Evolutionary conservation across 176 grass and related monocot genomes (phyloP), one percentile per base, ranked within the genome.

Genomic region (Avena atlantica): DNA sequence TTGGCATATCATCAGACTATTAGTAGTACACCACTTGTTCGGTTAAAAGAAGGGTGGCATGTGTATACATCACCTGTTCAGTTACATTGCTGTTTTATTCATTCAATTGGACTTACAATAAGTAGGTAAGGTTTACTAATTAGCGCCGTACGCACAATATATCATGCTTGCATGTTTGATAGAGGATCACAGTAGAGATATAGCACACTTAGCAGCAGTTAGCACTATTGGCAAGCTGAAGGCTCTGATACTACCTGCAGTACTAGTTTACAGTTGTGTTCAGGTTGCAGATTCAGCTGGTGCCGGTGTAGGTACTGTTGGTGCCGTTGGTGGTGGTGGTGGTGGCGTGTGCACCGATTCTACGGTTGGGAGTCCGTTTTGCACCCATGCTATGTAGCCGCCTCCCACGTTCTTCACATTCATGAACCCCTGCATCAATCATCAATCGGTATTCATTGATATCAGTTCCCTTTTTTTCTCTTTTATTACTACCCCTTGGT

Each of bases 371-470:
- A 89, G 73, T 15, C 82, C 82, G 15, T 21, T 80, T 9, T 57
- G 16, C 16, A 81, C 2, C 88, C 77, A 89, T 8, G 58, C 88
- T 10, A 62, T 36, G 49, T 89, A 89, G 16, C 82, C 88, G 0
- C 88, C 88, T 58, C 48, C 88, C 83, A 89, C 79, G 69, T 89
- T 89, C 77, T 76, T 85, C 68, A 89, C 88, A 25, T 85, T 81
- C 68, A 52, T 81, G 77, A 89, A 89, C 29, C 83, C 77, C 82
- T 89, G 83, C 76, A 29, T 11, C 3, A 13, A 51, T 36, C 60
- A 67, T 42, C 40, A 42, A 42, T 6, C 40, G 40, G 8, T 42
- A 21, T 57, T 19, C 24, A 36, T 29, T 4, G 3, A 1, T 61
- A 8, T 61, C 8, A 4, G 59, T 62, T 24, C 8, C 9, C 11